Evolutionary conservation across 78 protist genomes (phyloP).

Genomic region (Salpingoeca rosetta): DNA sequence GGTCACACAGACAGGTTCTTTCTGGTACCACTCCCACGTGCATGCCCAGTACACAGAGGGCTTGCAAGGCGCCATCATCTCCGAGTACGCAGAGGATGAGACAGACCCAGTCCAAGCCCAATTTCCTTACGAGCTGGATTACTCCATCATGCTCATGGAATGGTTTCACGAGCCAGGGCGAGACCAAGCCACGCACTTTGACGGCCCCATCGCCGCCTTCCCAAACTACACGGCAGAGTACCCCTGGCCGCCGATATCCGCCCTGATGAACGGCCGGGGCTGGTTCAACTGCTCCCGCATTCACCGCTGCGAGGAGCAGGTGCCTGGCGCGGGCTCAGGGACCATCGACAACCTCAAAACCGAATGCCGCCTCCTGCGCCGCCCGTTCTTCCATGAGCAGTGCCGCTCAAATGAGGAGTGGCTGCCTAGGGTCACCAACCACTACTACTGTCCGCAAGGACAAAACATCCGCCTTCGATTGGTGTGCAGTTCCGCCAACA

Average conservation of each 20-base stretch:
- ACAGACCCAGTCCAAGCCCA: not conserved
- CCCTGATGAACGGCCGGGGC: conserved; percentile 5
- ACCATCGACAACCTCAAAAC: not conserved
- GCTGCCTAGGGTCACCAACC: too few relatives aligned
- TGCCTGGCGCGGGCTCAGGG: not conserved
- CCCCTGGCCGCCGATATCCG: not conserved
- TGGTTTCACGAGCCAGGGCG: not conserved
- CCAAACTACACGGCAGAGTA: not conserved
- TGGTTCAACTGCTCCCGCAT: not conserved
- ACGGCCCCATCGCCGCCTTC: not conserved
- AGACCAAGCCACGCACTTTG: not conserved
- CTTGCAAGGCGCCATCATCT: not conserved
- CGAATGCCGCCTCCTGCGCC: not conserved
- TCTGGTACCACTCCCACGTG: conserved; percentile 20
- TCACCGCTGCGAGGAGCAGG: not conserved
- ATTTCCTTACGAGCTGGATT: not conserved
- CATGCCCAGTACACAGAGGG: conserved; percentile 16
- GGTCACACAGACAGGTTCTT: conserved; percentile 2
- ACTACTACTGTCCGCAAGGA: not conserved
- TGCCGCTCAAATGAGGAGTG: not conserved
- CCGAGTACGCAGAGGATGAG: not conserved
- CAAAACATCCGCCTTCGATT: not conserved
- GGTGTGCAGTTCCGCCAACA: not conserved
- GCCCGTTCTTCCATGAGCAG: not conserved
- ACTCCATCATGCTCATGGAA: not conserved